A percentile compares a stretch with the other conserved stretches of the same genome.
These are phyloP conservation scores for Amaranthus cruentus DNA, from an alignment of 148 eudicot genomes.

Conservation along the genomic window DNA sequence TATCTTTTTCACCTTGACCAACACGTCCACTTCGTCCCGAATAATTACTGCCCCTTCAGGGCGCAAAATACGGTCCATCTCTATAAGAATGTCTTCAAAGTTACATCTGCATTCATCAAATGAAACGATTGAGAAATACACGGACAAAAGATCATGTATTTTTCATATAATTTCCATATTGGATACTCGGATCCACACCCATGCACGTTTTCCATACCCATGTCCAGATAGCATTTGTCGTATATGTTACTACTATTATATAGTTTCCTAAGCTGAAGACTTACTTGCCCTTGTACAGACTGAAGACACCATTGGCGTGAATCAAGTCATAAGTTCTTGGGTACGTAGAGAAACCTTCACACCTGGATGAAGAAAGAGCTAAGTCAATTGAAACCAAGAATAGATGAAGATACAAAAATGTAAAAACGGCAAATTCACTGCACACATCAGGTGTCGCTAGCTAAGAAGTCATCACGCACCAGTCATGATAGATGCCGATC, in stretches of 20 bases:
- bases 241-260: no score
- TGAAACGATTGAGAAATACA: neutral
- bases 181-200: no score
- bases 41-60: conserved; percentile 94
- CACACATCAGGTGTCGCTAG: neutral
- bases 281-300: conserved; percentile 83
- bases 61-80: conserved; percentile 89
- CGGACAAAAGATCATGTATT: neutral
- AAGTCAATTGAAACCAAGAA: neutral
- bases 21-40: conserved; percentile 81
- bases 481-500: conserved; percentile 92
- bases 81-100: conserved; percentile 77
- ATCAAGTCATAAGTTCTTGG: conserved; percentile 93
- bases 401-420: neutral
- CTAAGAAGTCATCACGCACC: conserved; percentile 39
- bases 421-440: neutral
- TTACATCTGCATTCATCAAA: conserved; percentile 49
- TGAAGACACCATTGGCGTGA: conserved; percentile 85
- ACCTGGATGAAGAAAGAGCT: conserved; percentile 41
- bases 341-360: conserved; percentile 92
- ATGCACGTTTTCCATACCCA: no score
- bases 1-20: conserved; percentile 70
- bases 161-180: neutral
- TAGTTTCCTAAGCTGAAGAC: conserved; percentile 8
- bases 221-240: no score